Evolutionary conservation across 2,329 filamentous ascomycete genomes (phyloP), one percentile per base, ranked within the genome.

Genomic region (Furcasterigmium furcatum): DNA sequence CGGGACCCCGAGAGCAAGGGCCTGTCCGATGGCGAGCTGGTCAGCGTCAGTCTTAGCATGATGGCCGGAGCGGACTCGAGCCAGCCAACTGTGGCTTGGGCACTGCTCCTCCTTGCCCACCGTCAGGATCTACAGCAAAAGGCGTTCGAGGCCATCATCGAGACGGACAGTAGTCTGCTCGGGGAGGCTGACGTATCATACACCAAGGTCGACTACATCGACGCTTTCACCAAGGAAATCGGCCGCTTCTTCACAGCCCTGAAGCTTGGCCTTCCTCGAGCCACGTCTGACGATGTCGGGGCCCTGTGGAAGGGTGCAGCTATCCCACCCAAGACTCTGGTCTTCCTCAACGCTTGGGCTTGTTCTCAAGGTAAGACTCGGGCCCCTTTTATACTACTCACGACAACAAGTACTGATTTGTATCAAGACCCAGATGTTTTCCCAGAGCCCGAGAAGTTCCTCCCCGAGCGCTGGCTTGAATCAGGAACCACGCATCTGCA

Each of bases 1-100:
- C 83, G 84, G 50, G 82, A 49, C 43, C 80, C 82, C 0, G 82
- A 85, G 45, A 80, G 80, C 2, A 84, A 82, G 55, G 52, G 54
- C 4, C 59, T 86, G 20, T 84, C 79, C 49, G 77, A 81, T 76
- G 82, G 76, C 16, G 82, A 86, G 60, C 71, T 85, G 44, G 83
- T 84, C 61, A 84, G 79, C 3, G 81, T 86, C 52, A 82, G 82
- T 54, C 63, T 86, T 38, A 85, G 81, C 42, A 86, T 86, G 82
- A 51, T 56, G 34, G 58, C 54, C 4, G 59, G 58, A 1, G 59
- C 58, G 10, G 58, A 61, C 24, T 57, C 59, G 2, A 61, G 54
- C 7, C 57, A 60, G 41, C 52, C 53, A 10, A 57, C 57, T 5
- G 38, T 61, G 4, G 52, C 55, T 38, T 61, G 57, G 57, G 58